Evolutionary conservation across 2,329 filamentous ascomycete genomes (phyloP).

Genomic region (Tricladium varicosporioides): DNA sequence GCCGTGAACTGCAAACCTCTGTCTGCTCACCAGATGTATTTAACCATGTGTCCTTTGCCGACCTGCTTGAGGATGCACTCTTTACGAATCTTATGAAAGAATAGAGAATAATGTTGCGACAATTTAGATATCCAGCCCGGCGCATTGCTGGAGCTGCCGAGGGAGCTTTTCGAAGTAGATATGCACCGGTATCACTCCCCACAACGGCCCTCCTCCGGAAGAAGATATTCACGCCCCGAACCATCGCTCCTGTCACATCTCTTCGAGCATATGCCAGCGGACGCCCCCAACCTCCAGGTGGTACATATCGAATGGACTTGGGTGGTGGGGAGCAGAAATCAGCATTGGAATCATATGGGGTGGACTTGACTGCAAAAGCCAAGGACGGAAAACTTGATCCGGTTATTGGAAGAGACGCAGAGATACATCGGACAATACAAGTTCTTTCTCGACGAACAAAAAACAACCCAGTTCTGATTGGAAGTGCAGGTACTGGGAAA

Average conservation of each 20-base stretch:
- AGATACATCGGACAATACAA: conserved; percentile 93
- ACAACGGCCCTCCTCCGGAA: conserved; percentile 14
- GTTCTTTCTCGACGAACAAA: conserved; percentile 90
- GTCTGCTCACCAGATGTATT: neutral
- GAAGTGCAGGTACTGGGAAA: conserved; percentile 81
- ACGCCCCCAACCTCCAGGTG: conserved; percentile 81
- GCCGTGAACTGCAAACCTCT: neutral
- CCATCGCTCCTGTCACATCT: conserved; percentile 40
- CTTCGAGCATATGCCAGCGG: conserved; percentile 64
- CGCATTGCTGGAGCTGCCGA: conserved; percentile 24
- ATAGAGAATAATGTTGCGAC: conserved; percentile 26
- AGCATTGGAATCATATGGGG: conserved; percentile 84
- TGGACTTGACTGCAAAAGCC: conserved; percentile 84
- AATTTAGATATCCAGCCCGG: conserved; percentile 25
- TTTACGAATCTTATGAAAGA: conserved; percentile 8
- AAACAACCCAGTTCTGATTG: conserved; percentile 86
- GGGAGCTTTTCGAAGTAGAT: conserved; percentile 14
- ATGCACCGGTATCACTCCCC: conserved; percentile 9
- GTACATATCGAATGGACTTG: conserved; percentile 91
- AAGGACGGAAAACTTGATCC: conserved; percentile 90
- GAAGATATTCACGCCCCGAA: conserved; percentile 18
- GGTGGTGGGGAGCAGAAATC: conserved; percentile 73
- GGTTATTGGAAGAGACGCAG: conserved; percentile 87
- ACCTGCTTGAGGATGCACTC: neutral
- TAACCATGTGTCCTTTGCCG: conserved; percentile 10